Percentiles rank a stretch among this genome's conserved stretches.
Evolutionary conservation across 2,329 filamentous ascomycete genomes (phyloP).

Genomic region (Fusarium staphyleae): DNA sequence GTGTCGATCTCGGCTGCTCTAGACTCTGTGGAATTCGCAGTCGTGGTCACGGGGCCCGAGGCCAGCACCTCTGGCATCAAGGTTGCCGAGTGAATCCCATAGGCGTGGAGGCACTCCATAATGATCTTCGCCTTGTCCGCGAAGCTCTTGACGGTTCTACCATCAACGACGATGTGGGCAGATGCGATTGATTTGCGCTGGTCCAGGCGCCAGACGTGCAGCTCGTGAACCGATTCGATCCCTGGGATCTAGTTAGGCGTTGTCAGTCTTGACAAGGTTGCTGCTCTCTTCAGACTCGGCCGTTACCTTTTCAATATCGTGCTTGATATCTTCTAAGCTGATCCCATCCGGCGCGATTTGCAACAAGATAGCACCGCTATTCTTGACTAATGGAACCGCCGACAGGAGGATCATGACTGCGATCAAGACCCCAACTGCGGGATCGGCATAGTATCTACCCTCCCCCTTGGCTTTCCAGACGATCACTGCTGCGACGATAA

Average conservation of each 20-base stretch:
- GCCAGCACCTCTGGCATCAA: slow-evolving; percentile 67
- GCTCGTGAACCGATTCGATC: slow-evolving; percentile 71
- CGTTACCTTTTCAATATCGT: slow-evolving; percentile 70
- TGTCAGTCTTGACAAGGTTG: slow-evolving; percentile 18
- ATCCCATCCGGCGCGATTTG: slow-evolving; percentile 70
- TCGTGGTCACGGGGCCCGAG: slow-evolving; percentile 17
- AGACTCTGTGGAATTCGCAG: slow-evolving; percentile 12
- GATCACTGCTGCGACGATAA: slow-evolving; percentile 72
- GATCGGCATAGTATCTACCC: slow-evolving; percentile 74
- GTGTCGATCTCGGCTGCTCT: slow-evolving; percentile 18
- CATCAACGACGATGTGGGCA: slow-evolving; percentile 70
- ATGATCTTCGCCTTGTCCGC: slow-evolving; percentile 67
- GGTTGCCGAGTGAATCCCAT: slow-evolving; percentile 75
- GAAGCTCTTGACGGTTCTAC: slow-evolving; percentile 64
- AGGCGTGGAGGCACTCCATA: slow-evolving; percentile 73
- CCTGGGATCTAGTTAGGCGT: slow-evolving; percentile 68
- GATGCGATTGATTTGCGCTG: slow-evolving; percentile 74
- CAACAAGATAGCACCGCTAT: slow-evolving; percentile 70
- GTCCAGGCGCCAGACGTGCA: slow-evolving; percentile 77
- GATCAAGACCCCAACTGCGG: slow-evolving; percentile 72
- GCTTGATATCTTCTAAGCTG: slow-evolving; percentile 66
- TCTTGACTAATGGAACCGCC: slow-evolving; percentile 67
- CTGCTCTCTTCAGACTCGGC: not conserved
- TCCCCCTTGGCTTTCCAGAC: slow-evolving; percentile 70
- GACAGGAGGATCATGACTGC: slow-evolving; percentile 74